phyloP scores from a whole-genome alignment of 2,329 filamentous ascomycete genomes.

The Arachnomyces sp. region DNA sequence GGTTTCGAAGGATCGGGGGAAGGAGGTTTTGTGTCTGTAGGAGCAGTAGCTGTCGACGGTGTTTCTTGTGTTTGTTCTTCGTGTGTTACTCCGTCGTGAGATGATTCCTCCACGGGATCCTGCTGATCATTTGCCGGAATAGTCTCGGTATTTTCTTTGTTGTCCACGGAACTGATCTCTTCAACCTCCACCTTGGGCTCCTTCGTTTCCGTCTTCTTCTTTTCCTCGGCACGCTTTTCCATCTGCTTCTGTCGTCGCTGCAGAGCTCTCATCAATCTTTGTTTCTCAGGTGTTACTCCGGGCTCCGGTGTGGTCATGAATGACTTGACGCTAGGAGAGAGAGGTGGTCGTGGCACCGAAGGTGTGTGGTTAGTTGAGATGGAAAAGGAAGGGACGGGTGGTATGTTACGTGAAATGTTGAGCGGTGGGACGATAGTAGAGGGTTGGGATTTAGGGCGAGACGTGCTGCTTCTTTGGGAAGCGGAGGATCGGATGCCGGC shows the following conservation, averaged over 20 bases:
- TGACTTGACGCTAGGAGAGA: slow-evolving; percentile 33
- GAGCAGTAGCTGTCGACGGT: neutral
- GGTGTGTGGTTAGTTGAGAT: slow-evolving; percentile 30
- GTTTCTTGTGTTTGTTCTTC: neutral
- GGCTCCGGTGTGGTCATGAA: slow-evolving; percentile 39
- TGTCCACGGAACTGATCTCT: slow-evolving; percentile 9
- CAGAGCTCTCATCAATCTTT: slow-evolving; percentile 86
- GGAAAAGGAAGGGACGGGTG: slow-evolving; percentile 32
- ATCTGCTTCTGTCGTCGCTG: slow-evolving; percentile 81
- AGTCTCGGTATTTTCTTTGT: slow-evolving; percentile 25
- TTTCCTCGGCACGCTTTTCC: slow-evolving; percentile 28
- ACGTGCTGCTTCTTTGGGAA: slow-evolving; percentile 40
- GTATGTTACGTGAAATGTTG: slow-evolving; percentile 19
- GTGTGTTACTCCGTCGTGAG: slow-evolving; percentile 6
- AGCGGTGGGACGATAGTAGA: slow-evolving; percentile 25
- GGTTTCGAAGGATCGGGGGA: slow-evolving; percentile 6
- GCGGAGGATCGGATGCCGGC: slow-evolving; percentile 65
- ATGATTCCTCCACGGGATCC: slow-evolving; percentile 14
- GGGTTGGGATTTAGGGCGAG: slow-evolving; percentile 39
- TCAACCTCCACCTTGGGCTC: slow-evolving; percentile 11
- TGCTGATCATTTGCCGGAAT: slow-evolving; percentile 10
- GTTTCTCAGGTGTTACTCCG: slow-evolving; percentile 79
- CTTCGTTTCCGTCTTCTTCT: slow-evolving; percentile 18
- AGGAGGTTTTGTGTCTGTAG: neutral
- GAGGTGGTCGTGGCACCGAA: slow-evolving; percentile 21